Evolutionary conservation across 768 basidiomycete genomes (phyloP), one percentile per base, ranked within the genome.

Genomic region (Macrocybe gigantea): DNA sequence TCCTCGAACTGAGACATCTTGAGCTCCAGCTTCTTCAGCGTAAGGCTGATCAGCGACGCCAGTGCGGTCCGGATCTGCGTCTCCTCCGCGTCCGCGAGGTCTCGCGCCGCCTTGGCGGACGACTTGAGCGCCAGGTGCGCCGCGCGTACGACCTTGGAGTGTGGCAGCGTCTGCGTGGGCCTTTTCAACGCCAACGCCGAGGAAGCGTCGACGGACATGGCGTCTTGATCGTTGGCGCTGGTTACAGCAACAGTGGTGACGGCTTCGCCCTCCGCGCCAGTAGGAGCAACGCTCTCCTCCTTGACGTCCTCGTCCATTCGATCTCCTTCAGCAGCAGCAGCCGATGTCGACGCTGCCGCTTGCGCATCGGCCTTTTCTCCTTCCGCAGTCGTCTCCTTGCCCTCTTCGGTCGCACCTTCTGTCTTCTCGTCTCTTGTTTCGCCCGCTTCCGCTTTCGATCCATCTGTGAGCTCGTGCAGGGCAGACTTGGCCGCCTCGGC

Each of bases 1-100:
- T 91, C 85, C 62, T 97, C 96, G 59, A 98, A 97, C 63, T 94
- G 90, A 1, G 79, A 68, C 82, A 93, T 89, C 75, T 99, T 98
- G 46, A 95, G 72, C 60, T 97, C 94, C 34, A 98, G 81, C 66
- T 98, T 98, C 41, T 77, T 90, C 57, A 79, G 74, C 50, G 77
- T 90, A 47, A 89, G 74, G 65, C 90, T 86, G 67, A 99, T 88
- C 49, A 99, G 76, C 34, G 82, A 79, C 2, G 91, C 81, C 41
- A 98, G 81, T 1, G 86, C 77, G 49, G 78, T 72, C 33, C 84
- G 80, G 48, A 99, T 89, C 50, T 89, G 83, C 0, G 71, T 63
- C 54, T 95, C 88, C 64, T 96, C 94, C 0, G 88, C 83, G 6
- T 80, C 73, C 0, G 93, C 93, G 32, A 99, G 79, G 1, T 80